Percentiles rank a stretch among this genome's conserved stretches.
Conservation (phyloP, 768 basidiomycete genomes). For the Pulveroboletus sp. region DNA sequence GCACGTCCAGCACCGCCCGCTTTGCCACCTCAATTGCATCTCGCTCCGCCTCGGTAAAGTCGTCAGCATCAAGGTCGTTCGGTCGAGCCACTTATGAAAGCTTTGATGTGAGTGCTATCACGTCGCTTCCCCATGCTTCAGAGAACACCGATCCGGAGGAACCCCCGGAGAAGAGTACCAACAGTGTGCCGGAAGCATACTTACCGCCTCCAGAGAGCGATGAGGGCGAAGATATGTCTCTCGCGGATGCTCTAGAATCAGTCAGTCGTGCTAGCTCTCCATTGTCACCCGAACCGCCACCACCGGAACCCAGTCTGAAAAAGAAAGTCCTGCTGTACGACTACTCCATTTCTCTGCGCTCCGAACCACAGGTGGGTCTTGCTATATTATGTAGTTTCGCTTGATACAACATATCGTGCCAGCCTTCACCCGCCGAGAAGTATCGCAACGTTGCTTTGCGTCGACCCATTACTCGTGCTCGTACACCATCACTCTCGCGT, state of each 20-base stretch:
- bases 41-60: constrained; percentile 33
- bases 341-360: constrained; percentile 54
- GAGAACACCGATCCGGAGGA: constrained; percentile 36
- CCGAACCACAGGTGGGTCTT: constrained; percentile 53
- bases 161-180: constrained; percentile 39
- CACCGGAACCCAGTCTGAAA: constrained; percentile 40
- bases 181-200: constrained; percentile 52
- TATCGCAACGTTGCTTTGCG: constrained; percentile 61
- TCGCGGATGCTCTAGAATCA: constrained; percentile 54
- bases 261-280: constrained; percentile 53
- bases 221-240: constrained; percentile 41
- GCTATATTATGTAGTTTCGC: neutral
- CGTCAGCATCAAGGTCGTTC: constrained; percentile 34
- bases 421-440: constrained; percentile 61
- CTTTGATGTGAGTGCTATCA: constrained; percentile 58
- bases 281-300: constrained; percentile 34
- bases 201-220: constrained; percentile 45
- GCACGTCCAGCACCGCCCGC: constrained; percentile 45
- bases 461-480: constrained; percentile 44
- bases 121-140: constrained; percentile 42
- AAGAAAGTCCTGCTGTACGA: constrained; percentile 46
- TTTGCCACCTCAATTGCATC: constrained; percentile 52
- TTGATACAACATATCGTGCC: neutral
- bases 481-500: constrained; percentile 64
- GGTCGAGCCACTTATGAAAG: constrained; percentile 38